Evolutionary conservation across 2,329 filamentous ascomycete species (phyloP), one percentile per base, ranked within the genome.

Genomic region (Paecilomyces variotii): DNA sequence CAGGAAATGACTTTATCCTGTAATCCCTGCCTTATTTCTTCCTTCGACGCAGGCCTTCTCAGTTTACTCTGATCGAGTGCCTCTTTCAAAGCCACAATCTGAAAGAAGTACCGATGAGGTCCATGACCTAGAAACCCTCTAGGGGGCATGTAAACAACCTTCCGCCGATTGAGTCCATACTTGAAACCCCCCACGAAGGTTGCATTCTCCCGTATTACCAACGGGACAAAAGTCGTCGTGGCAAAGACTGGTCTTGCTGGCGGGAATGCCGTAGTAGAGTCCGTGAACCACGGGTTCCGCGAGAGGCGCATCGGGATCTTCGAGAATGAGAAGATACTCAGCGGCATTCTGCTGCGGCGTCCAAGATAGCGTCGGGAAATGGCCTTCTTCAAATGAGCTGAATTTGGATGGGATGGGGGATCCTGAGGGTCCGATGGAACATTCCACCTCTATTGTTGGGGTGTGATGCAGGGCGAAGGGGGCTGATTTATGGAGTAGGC

Each of bases 61-160:
- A 80, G 62, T 34, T 75, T 65, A 2, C 61, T 65, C 19, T 67
- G 63, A 57, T 79, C 73, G 28, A 84, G 63, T 6, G 73, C 68
- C 57, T 78, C 72, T 7, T 69, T 78, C 56, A 84, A 66, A 2
- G 78, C 80, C 55, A 83, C 65, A 14, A 83, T 66, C 61, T 80
- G 72, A 59, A 74, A 83, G 67, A 81, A 80, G 57, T 82, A 84
- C 58, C 81, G 71, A 67, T 84, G 80, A 25, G 74, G 72, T 0
- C 81, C 81, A 62, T 83, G 78, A 27, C 81, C 81, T 56, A 80
- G 64, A 34, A 81, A 67, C 19, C 80, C 79, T 11, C 73, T 67
- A 0, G 81, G 80, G 0, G 76, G 71, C 3, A 77, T 71, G 60
- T 82, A 83, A 0, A 80, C 64, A 3, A 32, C 69, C 0, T 73